Base-by-base conservation (phyloP, 179 eudicot species). In the Spinacia oleracea region DNA sequence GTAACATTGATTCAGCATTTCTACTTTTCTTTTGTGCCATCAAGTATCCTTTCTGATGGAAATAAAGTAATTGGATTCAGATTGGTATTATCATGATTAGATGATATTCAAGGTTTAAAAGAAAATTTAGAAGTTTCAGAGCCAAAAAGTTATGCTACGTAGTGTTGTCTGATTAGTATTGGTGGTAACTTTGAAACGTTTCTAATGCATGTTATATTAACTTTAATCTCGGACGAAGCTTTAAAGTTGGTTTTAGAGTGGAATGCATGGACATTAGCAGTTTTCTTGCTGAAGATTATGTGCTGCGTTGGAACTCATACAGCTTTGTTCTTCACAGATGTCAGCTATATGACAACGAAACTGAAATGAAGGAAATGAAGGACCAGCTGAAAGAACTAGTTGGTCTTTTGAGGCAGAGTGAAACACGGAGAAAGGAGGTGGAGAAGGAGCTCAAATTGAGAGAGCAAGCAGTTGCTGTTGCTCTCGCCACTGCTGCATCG, bases 331-430 rank as follows among this genome's bases (percentile, higher is more conserved):
- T 80, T 69, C 20, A 50, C 85, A 96, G 98, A 86, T 96, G 99
- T 71, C 90, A 96, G 43, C 45, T 87, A 64, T 96, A 90, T 88
- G 99, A 96, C 81, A 90, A 84, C 82, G 97, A 91, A 59, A 77
- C 89, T 40, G 99, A 96, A 76, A 84, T 87, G 80, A 96, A 90
- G 79, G 99, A 96, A 83, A 90, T 94, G 94, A 90, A 92, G 76
- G 99, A 96, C 82, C 97, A 94, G 72, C 84, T 92, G 75, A 92
- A 92, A 83, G 99, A 96, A 83, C 94, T 96, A 42, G 93, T 96
- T 76, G 88, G 91, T 74, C 79, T 96, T 66, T 76, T 96, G 76
- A 83, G 93, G 80, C 98, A 96, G 84, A 96, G 98, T 82, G 99
- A 96, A 89, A 68, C 88, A 50, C 90, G 94, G 27, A 88, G 97